Evolutionary conservation across 1,139 yeast genomes (phyloP).

Genomic region (Debaryomyces nepalensis): DNA sequence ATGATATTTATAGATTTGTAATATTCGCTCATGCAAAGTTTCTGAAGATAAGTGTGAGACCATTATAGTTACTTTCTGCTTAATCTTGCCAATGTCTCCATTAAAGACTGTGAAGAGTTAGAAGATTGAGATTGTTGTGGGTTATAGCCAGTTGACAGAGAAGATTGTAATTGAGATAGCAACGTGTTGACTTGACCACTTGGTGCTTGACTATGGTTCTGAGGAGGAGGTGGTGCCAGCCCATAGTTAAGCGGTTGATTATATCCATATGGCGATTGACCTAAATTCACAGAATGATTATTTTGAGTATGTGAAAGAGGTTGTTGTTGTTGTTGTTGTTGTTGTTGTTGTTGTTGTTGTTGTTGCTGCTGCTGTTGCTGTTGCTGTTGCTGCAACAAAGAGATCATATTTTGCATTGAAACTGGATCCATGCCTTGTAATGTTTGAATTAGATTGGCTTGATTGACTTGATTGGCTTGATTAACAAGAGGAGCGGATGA

Average conservation of each 20-base stretch:
- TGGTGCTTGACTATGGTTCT: constrained; percentile 18
- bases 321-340: constrained; percentile 7
- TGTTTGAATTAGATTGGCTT: constrained; percentile 29
- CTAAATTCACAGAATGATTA: constrained; percentile 4
- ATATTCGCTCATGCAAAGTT: constrained; percentile 5
- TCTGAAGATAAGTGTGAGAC: neutral
- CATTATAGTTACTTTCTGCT: constrained; percentile 24
- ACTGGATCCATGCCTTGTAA: constrained; percentile 57
- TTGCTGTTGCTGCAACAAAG: constrained; percentile 39
- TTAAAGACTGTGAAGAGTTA: constrained; percentile 28
- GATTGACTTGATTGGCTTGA: constrained; percentile 12
- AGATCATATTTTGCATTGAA: constrained; percentile 53
- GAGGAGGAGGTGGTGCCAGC: constrained; percentile 17
- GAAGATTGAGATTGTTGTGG: constrained; percentile 19
- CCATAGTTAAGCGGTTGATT: constrained; percentile 17
- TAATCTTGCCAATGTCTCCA: constrained; percentile 46
- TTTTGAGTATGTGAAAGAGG: constrained; percentile 9
- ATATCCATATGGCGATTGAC: constrained; percentile 11
- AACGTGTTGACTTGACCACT: constrained; percentile 33
- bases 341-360: constrained; percentile 21
- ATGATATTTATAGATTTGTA: constrained; percentile 9
- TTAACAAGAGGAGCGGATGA: no score
- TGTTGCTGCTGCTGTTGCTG: constrained; percentile 21
- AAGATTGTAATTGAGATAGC: constrained; percentile 33
- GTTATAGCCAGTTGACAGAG: constrained; percentile 13